Evolutionary conservation across 768 basidiomycete species (phyloP).

Genomic region (Mycena filopes): DNA sequence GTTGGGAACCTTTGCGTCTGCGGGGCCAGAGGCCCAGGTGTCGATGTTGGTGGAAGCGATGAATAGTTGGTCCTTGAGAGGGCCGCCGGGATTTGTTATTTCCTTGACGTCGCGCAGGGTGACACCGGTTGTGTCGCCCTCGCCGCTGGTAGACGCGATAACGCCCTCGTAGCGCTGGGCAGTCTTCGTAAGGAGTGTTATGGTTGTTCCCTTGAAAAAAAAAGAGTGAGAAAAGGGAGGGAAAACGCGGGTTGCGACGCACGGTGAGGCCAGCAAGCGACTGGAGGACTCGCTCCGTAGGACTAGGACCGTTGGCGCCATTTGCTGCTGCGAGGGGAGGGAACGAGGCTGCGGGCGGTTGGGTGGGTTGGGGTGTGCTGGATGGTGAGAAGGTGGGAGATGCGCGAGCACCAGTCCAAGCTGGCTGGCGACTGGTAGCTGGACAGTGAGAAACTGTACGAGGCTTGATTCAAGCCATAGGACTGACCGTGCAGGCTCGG

Average conservation of each 20-base stretch:
- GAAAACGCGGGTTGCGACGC: slow-evolving; percentile 16
- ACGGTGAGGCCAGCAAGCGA: slow-evolving; percentile 78
- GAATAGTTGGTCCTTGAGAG: slow-evolving; percentile 77
- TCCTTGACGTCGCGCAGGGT: slow-evolving; percentile 85
- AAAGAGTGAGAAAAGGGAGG: slow-evolving; percentile 19
- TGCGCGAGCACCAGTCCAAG: slow-evolving; percentile 76
- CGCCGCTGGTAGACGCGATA: slow-evolving; percentile 65
- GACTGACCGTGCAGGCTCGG: slow-evolving; percentile 67
- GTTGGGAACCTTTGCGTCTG: slow-evolving; percentile 73
- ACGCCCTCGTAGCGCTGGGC: slow-evolving; percentile 80
- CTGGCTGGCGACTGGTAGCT: slow-evolving; percentile 53
- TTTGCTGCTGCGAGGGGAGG: slow-evolving; percentile 62
- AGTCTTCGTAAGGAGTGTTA: slow-evolving; percentile 80
- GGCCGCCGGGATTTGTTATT: slow-evolving; percentile 69
- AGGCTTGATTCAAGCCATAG: slow-evolving; percentile 11
- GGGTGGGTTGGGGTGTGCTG: slow-evolving; percentile 50
- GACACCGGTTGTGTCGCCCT: slow-evolving; percentile 78
- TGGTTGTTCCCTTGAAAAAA: slow-evolving; percentile 72
- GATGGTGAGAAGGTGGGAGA: slow-evolving; percentile 74
- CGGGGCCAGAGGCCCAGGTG: slow-evolving; percentile 76
- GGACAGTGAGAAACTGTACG: slow-evolving; percentile 32
- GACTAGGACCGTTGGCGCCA: slow-evolving; percentile 55
- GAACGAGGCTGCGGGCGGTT: slow-evolving; percentile 48
- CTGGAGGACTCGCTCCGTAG: slow-evolving; percentile 71
- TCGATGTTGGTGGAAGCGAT: slow-evolving; percentile 81